Conservation (phyloP, 2,329 filamentous ascomycete species). For the Blumeria hordei region DNA sequence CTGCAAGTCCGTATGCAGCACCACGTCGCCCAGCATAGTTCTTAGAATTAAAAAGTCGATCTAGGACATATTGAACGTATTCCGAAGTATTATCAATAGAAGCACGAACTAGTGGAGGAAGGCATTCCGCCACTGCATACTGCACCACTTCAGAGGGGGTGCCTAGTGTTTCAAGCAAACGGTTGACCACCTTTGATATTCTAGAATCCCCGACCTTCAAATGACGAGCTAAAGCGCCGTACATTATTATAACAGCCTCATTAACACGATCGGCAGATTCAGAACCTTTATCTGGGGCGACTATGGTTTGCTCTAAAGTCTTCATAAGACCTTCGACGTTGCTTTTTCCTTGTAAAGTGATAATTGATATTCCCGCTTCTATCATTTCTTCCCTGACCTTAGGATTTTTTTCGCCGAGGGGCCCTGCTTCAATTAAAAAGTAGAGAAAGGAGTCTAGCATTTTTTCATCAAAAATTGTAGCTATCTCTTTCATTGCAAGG, state of each 20-base stretch:
- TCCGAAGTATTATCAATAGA: constrained; percentile 53
- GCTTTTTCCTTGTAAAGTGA: constrained; percentile 55
- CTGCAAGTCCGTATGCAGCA: constrained; percentile 82
- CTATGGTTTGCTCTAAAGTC: constrained; percentile 72
- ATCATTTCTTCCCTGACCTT: constrained; percentile 76
- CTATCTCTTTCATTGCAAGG: constrained; percentile 63
- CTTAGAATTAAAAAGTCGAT: constrained; percentile 65
- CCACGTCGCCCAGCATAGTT: constrained; percentile 83
- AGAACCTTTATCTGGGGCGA: constrained; percentile 58
- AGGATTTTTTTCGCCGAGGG: constrained; percentile 59
- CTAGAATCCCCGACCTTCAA: constrained; percentile 65
- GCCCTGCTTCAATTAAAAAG: constrained; percentile 68
- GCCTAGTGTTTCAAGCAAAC: constrained; percentile 64
- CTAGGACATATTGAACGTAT: constrained; percentile 60
- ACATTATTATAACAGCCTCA: constrained; percentile 92
- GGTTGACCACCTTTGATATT: constrained; percentile 67
- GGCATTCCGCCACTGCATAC: constrained; percentile 81
- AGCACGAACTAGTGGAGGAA: constrained; percentile 71
- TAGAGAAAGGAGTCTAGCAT: constrained; percentile 56
- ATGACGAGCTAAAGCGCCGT: constrained; percentile 79
- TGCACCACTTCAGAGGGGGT: constrained; percentile 94
- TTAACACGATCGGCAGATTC: constrained; percentile 74
- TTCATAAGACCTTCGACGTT: constrained; percentile 81
- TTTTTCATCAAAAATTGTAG: constrained; percentile 38
- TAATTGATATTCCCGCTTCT: constrained; percentile 61